Evolutionary conservation across 2,329 filamentous ascomycete species (phyloP).

Genomic region (Emericellopsis cladophorae): DNA sequence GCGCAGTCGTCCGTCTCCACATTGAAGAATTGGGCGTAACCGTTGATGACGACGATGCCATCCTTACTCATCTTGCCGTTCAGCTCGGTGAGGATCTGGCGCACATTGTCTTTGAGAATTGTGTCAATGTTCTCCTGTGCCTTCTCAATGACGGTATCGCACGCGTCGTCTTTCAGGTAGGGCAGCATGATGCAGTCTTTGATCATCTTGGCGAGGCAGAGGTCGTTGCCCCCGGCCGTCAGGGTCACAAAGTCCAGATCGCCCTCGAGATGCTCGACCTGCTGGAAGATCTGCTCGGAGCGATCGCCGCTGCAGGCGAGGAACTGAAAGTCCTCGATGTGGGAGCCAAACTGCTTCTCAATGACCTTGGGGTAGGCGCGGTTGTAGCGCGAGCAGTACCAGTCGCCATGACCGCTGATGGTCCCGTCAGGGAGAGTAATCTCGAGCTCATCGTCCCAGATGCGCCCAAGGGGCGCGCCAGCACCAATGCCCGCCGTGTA

Average conservation of each 20-base stretch:
- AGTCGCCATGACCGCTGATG: no score
- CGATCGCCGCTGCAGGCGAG: conserved; percentile 13
- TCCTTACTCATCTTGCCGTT: conserved; percentile 15
- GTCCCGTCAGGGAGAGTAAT: no score
- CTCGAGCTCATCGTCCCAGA: no score
- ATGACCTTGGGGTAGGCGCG: conserved; percentile 13
- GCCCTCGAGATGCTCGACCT: conserved; percentile 10
- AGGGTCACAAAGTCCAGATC: conserved; percentile 19
- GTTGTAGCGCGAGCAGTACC: conserved; percentile 16
- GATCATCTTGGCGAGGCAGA: conserved; percentile 14
- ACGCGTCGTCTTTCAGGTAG: conserved; percentile 5
- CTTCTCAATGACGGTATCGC: conserved; percentile 6
- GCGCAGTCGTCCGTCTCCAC: conserved; percentile 10
- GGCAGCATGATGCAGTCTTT: conserved; percentile 9
- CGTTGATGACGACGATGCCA: conserved; percentile 14
- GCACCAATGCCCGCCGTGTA: conserved; percentile 22
- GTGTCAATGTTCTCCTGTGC: conserved; percentile 9
- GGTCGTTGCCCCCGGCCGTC: conserved; percentile 23
- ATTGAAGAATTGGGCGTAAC: conserved; percentile 20
- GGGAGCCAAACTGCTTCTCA: conserved; percentile 8
- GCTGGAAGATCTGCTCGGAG: conserved; percentile 12
- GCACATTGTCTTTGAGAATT: conserved; percentile 14
- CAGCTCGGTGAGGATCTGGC: conserved; percentile 10
- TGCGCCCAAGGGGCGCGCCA: conserved; percentile 8
- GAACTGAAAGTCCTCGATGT: conserved; percentile 14